These are phyloP conservation scores for Carex myosuroides DNA, from an alignment of 176 grass and related monocot genomes.

Conservation along the genomic window DNA sequence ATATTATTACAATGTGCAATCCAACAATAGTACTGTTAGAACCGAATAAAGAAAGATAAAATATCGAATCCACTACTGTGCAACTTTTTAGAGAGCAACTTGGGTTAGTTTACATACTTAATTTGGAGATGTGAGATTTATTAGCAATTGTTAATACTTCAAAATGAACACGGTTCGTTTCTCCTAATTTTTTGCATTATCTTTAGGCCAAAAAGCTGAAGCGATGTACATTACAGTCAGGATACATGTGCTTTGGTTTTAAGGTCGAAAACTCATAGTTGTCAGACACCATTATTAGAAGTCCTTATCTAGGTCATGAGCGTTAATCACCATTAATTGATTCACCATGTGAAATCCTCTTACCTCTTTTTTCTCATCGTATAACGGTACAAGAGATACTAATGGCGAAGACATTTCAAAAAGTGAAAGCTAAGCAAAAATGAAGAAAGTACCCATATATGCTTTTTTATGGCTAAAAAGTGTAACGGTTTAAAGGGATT, in stretches of 20 bases:
- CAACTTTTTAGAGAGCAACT: not conserved
- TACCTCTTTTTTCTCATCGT: not conserved
- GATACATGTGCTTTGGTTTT: not conserved
- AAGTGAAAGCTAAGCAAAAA: not conserved
- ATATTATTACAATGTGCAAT: not conserved
- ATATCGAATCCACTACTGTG: not conserved
- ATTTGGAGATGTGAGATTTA: not conserved
- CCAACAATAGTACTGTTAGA: not conserved
- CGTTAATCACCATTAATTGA: not conserved
- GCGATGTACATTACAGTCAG: not conserved
- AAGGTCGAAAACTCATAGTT: not conserved
- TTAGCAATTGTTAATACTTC: not conserved
- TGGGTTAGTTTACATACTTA: not conserved
- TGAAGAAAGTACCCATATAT: not conserved
- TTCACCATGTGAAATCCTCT: not conserved
- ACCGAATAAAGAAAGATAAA: not conserved
- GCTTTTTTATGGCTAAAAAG: not conserved
- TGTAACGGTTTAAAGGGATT: not conserved
- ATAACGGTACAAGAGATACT: not conserved
- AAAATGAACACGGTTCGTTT: not conserved
- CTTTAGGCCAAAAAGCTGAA: not conserved
- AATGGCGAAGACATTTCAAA: not conserved
- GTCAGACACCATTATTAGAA: slow-evolving; percentile 5
- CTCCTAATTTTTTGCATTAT: not conserved
- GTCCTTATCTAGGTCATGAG: slow-evolving; percentile 3